Conservation (phyloP, 2,329 filamentous ascomycete species). For the Arthrobotrys sinensis region DNA sequence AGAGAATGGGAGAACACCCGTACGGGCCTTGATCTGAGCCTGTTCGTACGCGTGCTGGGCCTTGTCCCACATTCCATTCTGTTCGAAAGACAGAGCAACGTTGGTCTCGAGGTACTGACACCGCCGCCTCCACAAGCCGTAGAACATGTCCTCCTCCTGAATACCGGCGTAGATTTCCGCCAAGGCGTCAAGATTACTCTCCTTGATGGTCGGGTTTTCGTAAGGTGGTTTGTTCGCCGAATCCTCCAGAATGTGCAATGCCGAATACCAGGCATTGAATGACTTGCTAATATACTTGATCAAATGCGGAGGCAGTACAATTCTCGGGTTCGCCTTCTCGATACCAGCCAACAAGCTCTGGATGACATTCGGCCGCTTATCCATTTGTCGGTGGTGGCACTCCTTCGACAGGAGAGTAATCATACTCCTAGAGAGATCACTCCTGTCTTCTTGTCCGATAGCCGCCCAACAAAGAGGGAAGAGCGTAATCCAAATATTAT, state of each 20-base stretch:
- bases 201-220: slow-evolving; percentile 85
- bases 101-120: slow-evolving; percentile 99
- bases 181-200: slow-evolving; percentile 96
- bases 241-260: slow-evolving; percentile 89
- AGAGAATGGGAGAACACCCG: slow-evolving; percentile 94
- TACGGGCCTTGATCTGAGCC: slow-evolving; percentile 96
- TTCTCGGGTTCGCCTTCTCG: slow-evolving; percentile 85
- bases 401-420: slow-evolving; percentile 94
- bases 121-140: slow-evolving; percentile 93
- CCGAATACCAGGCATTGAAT: slow-evolving; percentile 98
- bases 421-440: slow-evolving; percentile 90
- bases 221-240: slow-evolving; percentile 85
- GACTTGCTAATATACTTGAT: slow-evolving; percentile 95
- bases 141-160: slow-evolving; percentile 97
- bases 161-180: slow-evolving; percentile 91
- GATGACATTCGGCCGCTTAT: slow-evolving; percentile 94
- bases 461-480: slow-evolving; percentile 97
- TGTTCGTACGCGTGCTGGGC: slow-evolving; percentile 96
- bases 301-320: slow-evolving; percentile 94
- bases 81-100: slow-evolving; percentile 95
- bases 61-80: slow-evolving; percentile 99
- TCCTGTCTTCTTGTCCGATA: slow-evolving; percentile 86
- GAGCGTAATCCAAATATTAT: slow-evolving; percentile 89
- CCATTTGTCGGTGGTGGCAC: slow-evolving; percentile 93
- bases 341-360: slow-evolving; percentile 91